A percentile compares a stretch with the other conserved stretches of the same genome.
Conservation (phyloP, 1,284 basidiomycete genomes). For the Heliocybe sulcata region DNA sequence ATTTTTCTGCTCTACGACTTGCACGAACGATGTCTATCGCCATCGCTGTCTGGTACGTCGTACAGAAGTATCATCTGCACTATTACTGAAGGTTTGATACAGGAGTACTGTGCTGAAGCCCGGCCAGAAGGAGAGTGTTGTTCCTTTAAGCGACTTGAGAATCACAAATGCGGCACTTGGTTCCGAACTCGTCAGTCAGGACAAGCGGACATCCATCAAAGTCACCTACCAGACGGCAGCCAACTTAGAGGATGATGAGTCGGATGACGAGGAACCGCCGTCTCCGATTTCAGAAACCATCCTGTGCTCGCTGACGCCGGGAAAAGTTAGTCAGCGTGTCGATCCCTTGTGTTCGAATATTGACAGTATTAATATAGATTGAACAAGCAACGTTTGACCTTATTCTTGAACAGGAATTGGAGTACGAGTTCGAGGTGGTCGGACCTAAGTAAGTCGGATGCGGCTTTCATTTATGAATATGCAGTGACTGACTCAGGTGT, state of each 20-base stretch:
- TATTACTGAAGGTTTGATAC: background rate
- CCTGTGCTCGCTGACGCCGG: slow-evolving; percentile 65
- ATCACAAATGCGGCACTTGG: slow-evolving; percentile 84
- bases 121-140: slow-evolving; percentile 54
- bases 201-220: slow-evolving; percentile 74
- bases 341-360: background rate
- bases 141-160: slow-evolving; percentile 66
- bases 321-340: slow-evolving; percentile 41
- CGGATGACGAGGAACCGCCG: slow-evolving; percentile 43
- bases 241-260: slow-evolving; percentile 36
- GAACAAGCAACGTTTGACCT: slow-evolving; percentile 79
- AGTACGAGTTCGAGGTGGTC: slow-evolving; percentile 64
- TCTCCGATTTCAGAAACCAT: slow-evolving; percentile 33
- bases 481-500: background rate
- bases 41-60: slow-evolving; percentile 54
- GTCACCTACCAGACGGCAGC: slow-evolving; percentile 53
- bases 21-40: slow-evolving; percentile 40
- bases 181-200: slow-evolving; percentile 58
- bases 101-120: slow-evolving; percentile 61
- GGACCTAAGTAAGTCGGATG: slow-evolving; percentile 73
- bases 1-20: slow-evolving; percentile 7
- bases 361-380: slow-evolving; percentile 36
- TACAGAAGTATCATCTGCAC: background rate
- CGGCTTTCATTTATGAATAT: slow-evolving; percentile 3
- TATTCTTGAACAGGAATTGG: slow-evolving; percentile 67